Base-by-base conservation (phyloP, 768 basidiomycete genomes). In the Mycena floridula region DNA sequence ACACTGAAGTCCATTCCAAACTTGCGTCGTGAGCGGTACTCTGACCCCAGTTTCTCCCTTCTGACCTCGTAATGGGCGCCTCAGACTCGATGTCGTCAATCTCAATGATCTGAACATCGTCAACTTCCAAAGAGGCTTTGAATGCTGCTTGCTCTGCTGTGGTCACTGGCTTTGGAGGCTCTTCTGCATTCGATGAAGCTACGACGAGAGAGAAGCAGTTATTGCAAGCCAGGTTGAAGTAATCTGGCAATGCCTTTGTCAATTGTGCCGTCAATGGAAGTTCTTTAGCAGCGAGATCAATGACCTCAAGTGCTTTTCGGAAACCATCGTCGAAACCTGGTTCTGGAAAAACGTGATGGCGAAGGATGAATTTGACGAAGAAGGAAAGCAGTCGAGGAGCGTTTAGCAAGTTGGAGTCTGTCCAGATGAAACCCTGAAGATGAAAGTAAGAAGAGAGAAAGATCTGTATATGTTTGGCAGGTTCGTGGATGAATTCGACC, bases 371-470 rank as follows among this genome's bases (percentile, higher is more conserved):
- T 12, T 71, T 58, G 25, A 86, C 45, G 59, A 82, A 88, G 56
- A 85, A 84, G 1, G 51, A 60, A 4, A 85, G 37, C 3, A 87
- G 64, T 21, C 68, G 73, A 3, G 85, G 84, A 38, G 37, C 42
- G 25, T 23, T 49, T 15, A 40, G 5, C 7, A 55, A 18, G 32
- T 35, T 35, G 9, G 9, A 3, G 32, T 3, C 70, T n/a, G 47
- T 85, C 86, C 82, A 88, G 43, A 80, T 72, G 37, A 85, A 69
- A 22, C 89, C 88, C 46, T 78, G 76, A 42, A 79, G 73, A 26
- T 76, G 69, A 64, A 80, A 82, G 52, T 79, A 75, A 4, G 83
- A 83, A 0, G 85, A 83, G 46, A 90, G 65, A 60, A 88, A 90
- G 16, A 86, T 68, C 32, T 7, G 3, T 3, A 35, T 18, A 7